Evolutionary conservation across 208 protist genomes (phyloP), one percentile per base, ranked within the genome.

Genomic region (Leishmania gerbilli): DNA sequence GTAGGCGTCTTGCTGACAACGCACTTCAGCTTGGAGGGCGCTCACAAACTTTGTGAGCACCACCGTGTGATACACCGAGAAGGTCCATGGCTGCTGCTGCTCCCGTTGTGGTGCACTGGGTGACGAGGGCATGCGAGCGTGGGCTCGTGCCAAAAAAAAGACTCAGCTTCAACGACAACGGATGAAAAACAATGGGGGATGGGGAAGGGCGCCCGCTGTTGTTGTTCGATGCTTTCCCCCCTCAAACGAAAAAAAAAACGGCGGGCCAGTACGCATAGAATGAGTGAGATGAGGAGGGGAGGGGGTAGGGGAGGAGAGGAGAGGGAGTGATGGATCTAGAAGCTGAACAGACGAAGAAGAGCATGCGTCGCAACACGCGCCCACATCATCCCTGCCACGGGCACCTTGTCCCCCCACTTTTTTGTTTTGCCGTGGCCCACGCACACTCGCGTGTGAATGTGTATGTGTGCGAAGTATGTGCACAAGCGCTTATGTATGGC

Each of bases 1-100:
- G 75, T 77, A 83, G 40, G 78, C 74, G 75, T 92, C 83, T 65
- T 92, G 84, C 65, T 95, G 90, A 5, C 84, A 77, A 2, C 80
- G 77, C n/a, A 90, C 77, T 55, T 84, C 84, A 27, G 62, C 77
- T 11, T 74, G 72, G 15, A 90, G 37, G 64, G 69, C 60, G 15
- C 42, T 58, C n/a, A 77, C 80, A 56, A 87, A 75, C 45, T 81
- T 53, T 24, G 58, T 79, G 34, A 83, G 42, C 13, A 64, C 62
- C 53, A 45, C 49, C 0, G 55, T 77, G 67, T 82, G 64, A 68
- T 84, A 88, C 13, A 75, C 69, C 11, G 69, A 60, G 71, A 64
- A 67, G 17, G 82, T 86, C 81, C 85, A 87, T 49, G 82, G 53
- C 47, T 64, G 69, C 47, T 76, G 49, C 71, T 58, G 72, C 47